Evolutionary conservation across 805 yeast genomes (phyloP), one percentile per base, ranked within the genome.

Genomic region (Wickerhamiella azymoides): DNA sequence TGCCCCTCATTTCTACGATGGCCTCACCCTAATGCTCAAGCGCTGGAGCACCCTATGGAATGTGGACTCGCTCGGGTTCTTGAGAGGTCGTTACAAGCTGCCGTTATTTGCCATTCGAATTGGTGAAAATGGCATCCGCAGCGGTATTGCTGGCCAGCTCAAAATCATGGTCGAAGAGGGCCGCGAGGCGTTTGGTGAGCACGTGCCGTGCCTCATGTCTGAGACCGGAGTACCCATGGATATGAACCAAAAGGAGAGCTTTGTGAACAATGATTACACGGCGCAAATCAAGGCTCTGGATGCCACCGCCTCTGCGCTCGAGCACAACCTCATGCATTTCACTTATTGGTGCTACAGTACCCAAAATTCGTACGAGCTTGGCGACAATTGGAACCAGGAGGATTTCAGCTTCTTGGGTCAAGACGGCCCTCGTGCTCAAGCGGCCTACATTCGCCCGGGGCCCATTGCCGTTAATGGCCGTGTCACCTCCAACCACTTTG

Each of bases 171-270:
- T 68, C 46, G 56, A 59, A 16, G 96, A 88, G 58, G 74, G 82
- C 5, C 57, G 63, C 14, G 68, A 68, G 6, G 58, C 68, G 33
- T 61, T 85, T 41, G 95, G 95, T 1, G 48, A 53, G 1, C 45
- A 61, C 9, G 67, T 84, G 10, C 94, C 96, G 0, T 72, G 80
- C 4, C 64, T 86, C 32, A 76, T 88, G 69, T 76, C 93, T 1
- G 96, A 88, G 60, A 84, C 88, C 9, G 96, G 96, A 5, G 83
- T 86, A 80, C 96, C 96, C 3, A 84, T 80, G 62, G 94, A 88
- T 61, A 83, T 88, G 95, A 86, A 86, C 59, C 70, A 74, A 49
- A 83, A 81, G 57, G 67, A 63, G 45, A 82, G 94, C 0, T 85
- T 73, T 54, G 58, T 60, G 1, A 69, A 66, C 49, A 82, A 84